phyloP scores from a whole-genome alignment of 805 yeast species.

The Tetrapisispora nanseiensis region DNA sequence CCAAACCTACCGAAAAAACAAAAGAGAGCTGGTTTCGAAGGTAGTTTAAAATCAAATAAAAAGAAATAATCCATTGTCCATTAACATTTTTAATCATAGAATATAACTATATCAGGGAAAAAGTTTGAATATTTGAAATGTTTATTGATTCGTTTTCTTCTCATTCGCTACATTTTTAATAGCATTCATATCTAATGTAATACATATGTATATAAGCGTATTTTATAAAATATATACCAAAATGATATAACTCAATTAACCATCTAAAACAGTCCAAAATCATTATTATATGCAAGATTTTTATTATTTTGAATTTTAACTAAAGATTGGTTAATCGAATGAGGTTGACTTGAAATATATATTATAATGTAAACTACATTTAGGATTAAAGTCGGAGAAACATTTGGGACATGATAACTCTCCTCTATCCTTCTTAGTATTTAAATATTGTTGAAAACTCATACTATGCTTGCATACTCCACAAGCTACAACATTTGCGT shows the following conservation, averaged over 20 bases:
- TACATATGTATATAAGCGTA: background rate
- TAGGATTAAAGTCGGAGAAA: conserved; percentile 22
- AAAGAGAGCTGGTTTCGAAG: conserved; percentile 86
- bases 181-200: background rate
- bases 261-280: too few relatives aligned
- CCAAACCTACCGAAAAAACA: conserved; percentile 26
- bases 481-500: conserved; percentile 18
- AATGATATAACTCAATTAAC: background rate
- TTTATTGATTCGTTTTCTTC: background rate
- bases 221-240: background rate
- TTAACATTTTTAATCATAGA: too few relatives aligned
- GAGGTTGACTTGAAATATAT: conserved; percentile 17
- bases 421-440: background rate
- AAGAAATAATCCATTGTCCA: conserved; percentile 4
- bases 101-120: too few relatives aligned
- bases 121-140: too few relatives aligned
- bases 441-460: conserved; percentile 20
- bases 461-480: conserved; percentile 23
- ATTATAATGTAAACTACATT: conserved; percentile 26
- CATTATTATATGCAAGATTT: too few relatives aligned
- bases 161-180: background rate
- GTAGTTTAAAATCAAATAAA: conserved; percentile 36
- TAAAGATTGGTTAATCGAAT: too few relatives aligned
- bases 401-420: conserved; percentile 18
- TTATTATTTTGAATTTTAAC: too few relatives aligned